Evolutionary conservation across 257 asterid species (phyloP).

Genomic region (Oldenlandia corymbosa): DNA sequence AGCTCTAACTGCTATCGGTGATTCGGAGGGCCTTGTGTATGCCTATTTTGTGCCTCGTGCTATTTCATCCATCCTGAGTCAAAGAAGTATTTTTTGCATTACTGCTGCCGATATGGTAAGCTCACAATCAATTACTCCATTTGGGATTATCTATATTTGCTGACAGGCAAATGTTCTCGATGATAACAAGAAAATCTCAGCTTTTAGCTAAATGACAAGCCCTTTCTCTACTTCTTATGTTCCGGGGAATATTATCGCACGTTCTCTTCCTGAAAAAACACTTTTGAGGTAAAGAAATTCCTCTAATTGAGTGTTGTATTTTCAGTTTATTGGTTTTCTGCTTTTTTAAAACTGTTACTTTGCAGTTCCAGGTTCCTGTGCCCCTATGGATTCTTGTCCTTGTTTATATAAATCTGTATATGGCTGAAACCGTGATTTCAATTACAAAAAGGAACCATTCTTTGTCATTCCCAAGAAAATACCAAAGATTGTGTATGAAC

Average conservation of each 20-base stretch:
- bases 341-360: constrained; percentile 1
- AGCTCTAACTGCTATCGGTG: constrained; percentile 72
- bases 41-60: constrained; percentile 70
- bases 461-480: constrained; percentile 39
- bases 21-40: constrained; percentile 69
- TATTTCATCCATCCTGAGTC: constrained; percentile 66
- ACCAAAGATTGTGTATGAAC: constrained; percentile 40
- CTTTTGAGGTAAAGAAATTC: constrained; percentile 51
- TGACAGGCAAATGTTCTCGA: constrained; percentile 80
- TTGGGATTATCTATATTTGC: constrained; percentile 1
- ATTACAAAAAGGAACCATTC: constrained; percentile 25
- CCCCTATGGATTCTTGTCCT: constrained; percentile 60
- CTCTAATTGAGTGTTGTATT: constrained; percentile 1
- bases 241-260: constrained; percentile 66
- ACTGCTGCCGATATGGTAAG: constrained; percentile 87
- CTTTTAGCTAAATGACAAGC: constrained; percentile 85
- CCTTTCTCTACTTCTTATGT: constrained; percentile 86
- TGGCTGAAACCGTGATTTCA: constrained; percentile 61
- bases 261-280: constrained; percentile 67
- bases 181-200: constrained; percentile 54
- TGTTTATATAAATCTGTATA: constrained; percentile 55
- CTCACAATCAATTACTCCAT: constrained; percentile 15
- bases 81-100: constrained; percentile 91
- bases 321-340: constrained; percentile 2
- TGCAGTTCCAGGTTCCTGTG: constrained; percentile 61